phyloP scores from a whole-genome alignment of 202 grass and related monocot species.

The Dendrocalamus latiflorus region DNA sequence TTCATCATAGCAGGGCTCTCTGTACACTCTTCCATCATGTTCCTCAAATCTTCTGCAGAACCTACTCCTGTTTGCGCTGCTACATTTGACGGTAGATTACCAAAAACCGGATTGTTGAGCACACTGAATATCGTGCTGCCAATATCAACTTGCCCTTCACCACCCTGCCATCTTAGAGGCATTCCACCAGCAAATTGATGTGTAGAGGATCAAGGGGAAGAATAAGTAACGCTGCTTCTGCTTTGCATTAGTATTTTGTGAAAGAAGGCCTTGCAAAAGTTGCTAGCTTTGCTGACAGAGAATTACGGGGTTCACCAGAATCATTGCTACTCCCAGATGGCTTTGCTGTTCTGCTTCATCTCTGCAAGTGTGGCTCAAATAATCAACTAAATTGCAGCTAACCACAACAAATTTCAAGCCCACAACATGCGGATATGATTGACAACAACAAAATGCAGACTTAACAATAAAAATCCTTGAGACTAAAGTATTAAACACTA shows the following conservation, averaged over 20 bases:
- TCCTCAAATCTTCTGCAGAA: slow-evolving; percentile 53
- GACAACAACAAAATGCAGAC: slow-evolving; percentile 1
- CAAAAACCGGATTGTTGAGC: slow-evolving; percentile 58
- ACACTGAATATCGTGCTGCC: slow-evolving; percentile 69
- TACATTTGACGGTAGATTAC: slow-evolving; percentile 69
- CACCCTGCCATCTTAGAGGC: slow-evolving; percentile 35
- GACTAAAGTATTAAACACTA: background rate
- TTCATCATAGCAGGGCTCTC: slow-evolving; percentile 56
- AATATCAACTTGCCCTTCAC: slow-evolving; percentile 45
- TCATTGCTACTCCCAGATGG: slow-evolving; percentile 14
- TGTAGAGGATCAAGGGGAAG: slow-evolving; percentile 13
- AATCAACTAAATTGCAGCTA: slow-evolving; percentile 3
- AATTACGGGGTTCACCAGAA: slow-evolving; percentile 25
- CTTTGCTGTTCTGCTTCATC: slow-evolving; percentile 28
- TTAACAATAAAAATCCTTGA: background rate
- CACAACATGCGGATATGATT: background rate
- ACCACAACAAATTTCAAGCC: background rate
- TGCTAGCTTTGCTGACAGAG: slow-evolving; percentile 35
- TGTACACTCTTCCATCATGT: slow-evolving; percentile 74
- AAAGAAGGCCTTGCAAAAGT: slow-evolving; percentile 52
- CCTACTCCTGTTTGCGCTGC: slow-evolving; percentile 58
- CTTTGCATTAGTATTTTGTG: slow-evolving; percentile 29
- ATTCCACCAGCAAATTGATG: slow-evolving; percentile 22
- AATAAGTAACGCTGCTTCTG: background rate
- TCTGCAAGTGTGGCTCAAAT: slow-evolving; percentile 31